Conservation (phyloP, 225 moss, liverwort and hornwort genomes). For the Asterella californica region DNA sequence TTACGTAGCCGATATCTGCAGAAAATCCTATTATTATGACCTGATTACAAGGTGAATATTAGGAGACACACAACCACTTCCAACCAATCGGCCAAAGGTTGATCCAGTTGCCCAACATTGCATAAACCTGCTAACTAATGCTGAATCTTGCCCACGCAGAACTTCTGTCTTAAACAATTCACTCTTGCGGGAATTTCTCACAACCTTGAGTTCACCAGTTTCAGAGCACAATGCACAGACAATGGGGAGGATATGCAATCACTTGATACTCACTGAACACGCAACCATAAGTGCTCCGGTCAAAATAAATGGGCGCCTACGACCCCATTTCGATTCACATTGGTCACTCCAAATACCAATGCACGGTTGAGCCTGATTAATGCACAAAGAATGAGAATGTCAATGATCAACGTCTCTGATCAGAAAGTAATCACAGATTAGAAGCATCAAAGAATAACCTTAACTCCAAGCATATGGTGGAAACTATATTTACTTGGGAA, state of each 20-base stretch:
- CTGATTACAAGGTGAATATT: constrained; percentile 30
- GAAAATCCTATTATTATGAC: constrained; percentile 74
- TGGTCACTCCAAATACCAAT: constrained; percentile 90
- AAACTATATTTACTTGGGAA: not conserved
- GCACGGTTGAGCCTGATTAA: constrained; percentile 61
- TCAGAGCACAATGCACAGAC: not conserved
- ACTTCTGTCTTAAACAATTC: not conserved
- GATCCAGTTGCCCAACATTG: not conserved
- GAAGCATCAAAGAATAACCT: not conserved
- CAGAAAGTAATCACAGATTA: too few relatives aligned
- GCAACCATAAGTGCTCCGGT: constrained; percentile 61
- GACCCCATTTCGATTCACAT: constrained; percentile 78
- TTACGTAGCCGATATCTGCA: constrained; percentile 68
- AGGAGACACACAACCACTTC: constrained; percentile 1
- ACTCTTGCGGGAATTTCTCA: not conserved
- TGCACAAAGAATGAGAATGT: not conserved
- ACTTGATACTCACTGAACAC: constrained; percentile 41
- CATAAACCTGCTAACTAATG: not conserved
- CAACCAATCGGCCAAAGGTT: not conserved
- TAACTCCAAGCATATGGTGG: not conserved
- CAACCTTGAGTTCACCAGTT: not conserved
- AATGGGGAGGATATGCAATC: not conserved
- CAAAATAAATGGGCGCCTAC: constrained; percentile 77
- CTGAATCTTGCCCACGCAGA: not conserved
- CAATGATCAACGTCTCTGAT: not conserved